Percentiles rank a stretch among this genome's conserved stretches.
Conservation (phyloP, 1,284 basidiomycete genomes). For the Cryptococcus sp. region DNA sequence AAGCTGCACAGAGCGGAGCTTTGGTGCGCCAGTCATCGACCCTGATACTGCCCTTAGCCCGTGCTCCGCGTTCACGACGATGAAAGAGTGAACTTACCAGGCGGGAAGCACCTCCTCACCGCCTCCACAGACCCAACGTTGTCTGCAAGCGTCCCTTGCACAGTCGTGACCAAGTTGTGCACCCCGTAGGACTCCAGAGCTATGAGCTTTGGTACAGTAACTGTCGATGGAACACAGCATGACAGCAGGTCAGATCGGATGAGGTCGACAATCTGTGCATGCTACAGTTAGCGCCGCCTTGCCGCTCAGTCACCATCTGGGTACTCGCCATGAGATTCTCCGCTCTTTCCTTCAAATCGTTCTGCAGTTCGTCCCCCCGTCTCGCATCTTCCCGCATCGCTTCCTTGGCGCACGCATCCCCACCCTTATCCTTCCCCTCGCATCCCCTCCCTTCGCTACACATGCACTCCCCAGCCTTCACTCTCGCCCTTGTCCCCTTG, state of each 20-base stretch:
- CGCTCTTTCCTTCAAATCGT: conserved; percentile 86
- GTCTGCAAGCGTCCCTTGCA: conserved; percentile 62
- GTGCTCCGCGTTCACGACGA: conserved; percentile 1
- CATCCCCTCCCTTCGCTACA: conserved; percentile 29
- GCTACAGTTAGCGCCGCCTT: not conserved
- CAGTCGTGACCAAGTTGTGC: conserved; percentile 94
- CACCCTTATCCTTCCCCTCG: conserved; percentile 24
- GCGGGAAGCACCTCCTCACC: conserved; percentile 75
- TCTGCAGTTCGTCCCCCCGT: conserved; percentile 56
- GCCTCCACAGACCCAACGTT: conserved; percentile 64
- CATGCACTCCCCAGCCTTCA: conserved; percentile 42
- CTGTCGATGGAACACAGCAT: conserved; percentile 66
- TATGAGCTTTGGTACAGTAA: conserved; percentile 82
- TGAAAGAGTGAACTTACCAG: conserved; percentile 56
- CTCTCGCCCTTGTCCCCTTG: conserved; percentile 68
- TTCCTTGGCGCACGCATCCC: conserved; percentile 28
- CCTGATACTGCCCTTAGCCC: conserved; percentile 52
- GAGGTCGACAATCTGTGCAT: conserved; percentile 75
- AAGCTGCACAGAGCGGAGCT: conserved; percentile 87
- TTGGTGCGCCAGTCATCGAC: conserved; percentile 97
- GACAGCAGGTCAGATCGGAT: conserved; percentile 85
- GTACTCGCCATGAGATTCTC: conserved; percentile 82
- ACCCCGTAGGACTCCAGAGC: conserved; percentile 89
- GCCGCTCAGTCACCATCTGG: not conserved
- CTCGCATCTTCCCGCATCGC: conserved; percentile 43